A percentile compares a stretch with the other conserved stretches of the same genome.
Evolutionary conservation across 768 basidiomycete genomes (phyloP).

Genomic region (Chiua virens): DNA sequence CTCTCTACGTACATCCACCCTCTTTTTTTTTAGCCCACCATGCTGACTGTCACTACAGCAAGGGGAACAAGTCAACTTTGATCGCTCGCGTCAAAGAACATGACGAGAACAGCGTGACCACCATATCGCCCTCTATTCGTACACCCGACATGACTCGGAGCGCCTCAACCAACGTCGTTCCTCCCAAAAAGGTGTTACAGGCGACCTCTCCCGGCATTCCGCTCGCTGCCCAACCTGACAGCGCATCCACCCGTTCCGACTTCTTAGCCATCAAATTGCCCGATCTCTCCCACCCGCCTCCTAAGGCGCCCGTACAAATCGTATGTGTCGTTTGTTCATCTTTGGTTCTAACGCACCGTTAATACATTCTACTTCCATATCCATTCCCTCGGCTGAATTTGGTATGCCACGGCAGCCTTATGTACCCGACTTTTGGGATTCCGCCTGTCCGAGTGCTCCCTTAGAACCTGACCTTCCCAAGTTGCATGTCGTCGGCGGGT

Average conservation of each 20-base stretch:
- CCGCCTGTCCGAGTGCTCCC: constrained; percentile 36
- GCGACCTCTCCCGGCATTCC: constrained; percentile 46
- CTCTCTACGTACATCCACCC: constrained; percentile 47
- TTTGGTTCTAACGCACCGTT: constrained; percentile 4
- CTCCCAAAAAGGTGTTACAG: constrained; percentile 24
- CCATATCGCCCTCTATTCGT: neutral
- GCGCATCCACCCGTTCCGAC: constrained; percentile 21
- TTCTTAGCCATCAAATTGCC: constrained; percentile 58
- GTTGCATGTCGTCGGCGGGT: constrained; percentile 50
- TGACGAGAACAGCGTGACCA: constrained; percentile 35
- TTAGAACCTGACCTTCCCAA: constrained; percentile 39
- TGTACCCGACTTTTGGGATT: constrained; percentile 58
- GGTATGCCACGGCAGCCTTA: constrained; percentile 46
- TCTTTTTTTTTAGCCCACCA: neutral
- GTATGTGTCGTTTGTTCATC: constrained; percentile 40
- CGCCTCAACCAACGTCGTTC: constrained; percentile 22
- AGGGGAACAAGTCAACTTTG: constrained; percentile 58
- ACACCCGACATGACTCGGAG: constrained; percentile 23
- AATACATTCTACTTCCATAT: too few species aligned
- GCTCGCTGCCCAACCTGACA: constrained; percentile 27
- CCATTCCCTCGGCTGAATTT: constrained; percentile 3
- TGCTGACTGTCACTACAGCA: constrained; percentile 35
- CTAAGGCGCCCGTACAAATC: constrained; percentile 51
- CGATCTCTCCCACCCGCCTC: constrained; percentile 45
- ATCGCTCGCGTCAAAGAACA: constrained; percentile 54